These are phyloP conservation scores for Sordariomycetes sp. DNA, from an alignment of 2,329 filamentous ascomycete genomes.

Conservation along the genomic window DNA sequence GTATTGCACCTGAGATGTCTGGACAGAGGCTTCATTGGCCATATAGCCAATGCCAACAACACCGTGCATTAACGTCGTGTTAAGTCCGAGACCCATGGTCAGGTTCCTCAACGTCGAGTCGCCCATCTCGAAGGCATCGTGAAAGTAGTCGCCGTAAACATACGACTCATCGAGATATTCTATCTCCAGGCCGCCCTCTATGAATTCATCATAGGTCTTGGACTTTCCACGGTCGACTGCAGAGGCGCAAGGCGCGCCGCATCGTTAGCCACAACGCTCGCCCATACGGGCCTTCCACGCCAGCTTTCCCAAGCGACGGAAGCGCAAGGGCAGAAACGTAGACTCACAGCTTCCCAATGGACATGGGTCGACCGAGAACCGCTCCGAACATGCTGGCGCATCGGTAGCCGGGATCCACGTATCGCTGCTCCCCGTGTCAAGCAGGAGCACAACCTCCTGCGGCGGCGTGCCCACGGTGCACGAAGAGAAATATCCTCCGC, in stretches of 20 bases:
- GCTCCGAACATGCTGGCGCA: constrained; percentile 26
- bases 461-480: constrained; percentile 45
- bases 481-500: constrained; percentile 38
- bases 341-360: constrained; percentile 34
- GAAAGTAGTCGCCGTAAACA: constrained; percentile 46
- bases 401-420: constrained; percentile 42
- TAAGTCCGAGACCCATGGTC: constrained; percentile 45
- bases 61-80: constrained; percentile 45
- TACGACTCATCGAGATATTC: constrained; percentile 51
- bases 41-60: constrained; percentile 51
- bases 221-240: constrained; percentile 36
- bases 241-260: neutral
- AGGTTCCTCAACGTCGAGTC: constrained; percentile 38
- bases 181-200: constrained; percentile 39
- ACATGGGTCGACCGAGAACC: constrained; percentile 19
- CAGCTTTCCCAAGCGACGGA: neutral
- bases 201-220: constrained; percentile 31
- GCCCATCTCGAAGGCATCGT: constrained; percentile 44
- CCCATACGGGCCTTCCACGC: neutral
- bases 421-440: constrained; percentile 58
- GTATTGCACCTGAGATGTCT: constrained; percentile 24
- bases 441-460: constrained; percentile 45
- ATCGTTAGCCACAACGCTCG: constrained; percentile 10
- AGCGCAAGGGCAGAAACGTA: neutral
- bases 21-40: constrained; percentile 34